Evolutionary conservation across 768 basidiomycete species (phyloP), one percentile per base, ranked within the genome.

Genomic region (Russula sp.): DNA sequence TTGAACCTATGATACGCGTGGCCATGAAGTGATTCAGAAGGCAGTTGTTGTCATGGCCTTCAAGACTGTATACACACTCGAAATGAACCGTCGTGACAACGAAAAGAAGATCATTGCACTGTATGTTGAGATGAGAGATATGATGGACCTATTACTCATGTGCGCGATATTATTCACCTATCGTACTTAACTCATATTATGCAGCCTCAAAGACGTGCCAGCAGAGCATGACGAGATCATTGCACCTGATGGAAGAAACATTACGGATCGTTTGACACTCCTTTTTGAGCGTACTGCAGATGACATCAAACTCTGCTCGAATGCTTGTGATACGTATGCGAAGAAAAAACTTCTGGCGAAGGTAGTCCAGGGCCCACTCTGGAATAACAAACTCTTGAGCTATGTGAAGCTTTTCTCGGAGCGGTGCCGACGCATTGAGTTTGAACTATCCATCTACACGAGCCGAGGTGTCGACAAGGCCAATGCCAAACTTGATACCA

Each of bases 31-130:
- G 16, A 53, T 40, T 1, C 34, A 40, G 31, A 10, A 39, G 6
- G 8, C n/a, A 75, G 82, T 80, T 55, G 79, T 77, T 37, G 79
- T 82, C 14, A 68, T 77, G 16, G 82, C 82, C 1, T 84, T 84
- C 70, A 75, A 77, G 40, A 72, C 79, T 0, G 79, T 81, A 2
- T 74, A 82, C 31, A 75, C 77, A 16, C 73, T 83, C 42, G 81
- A 83, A 57, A 53, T 79, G 59, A 78, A 77, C 2, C 73, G 82
- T 31, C 72, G 79, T 37, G 79, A 81, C 32, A 84, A 84, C 61
- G 79, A 83, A 60, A 77, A 75, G 58, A 81, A 81, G 62, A 75
- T 82, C 9, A 63, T 77, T 2, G 73, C 75, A 3, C 73, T 84
- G 6, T 78, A 79, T 52, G 69, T 78, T 16, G 77, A 81, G 65